Evolutionary conservation across 176 grass and related monocot genomes (phyloP), one percentile per base, ranked within the genome.

Genomic region (Triticum dicoccoides): DNA sequence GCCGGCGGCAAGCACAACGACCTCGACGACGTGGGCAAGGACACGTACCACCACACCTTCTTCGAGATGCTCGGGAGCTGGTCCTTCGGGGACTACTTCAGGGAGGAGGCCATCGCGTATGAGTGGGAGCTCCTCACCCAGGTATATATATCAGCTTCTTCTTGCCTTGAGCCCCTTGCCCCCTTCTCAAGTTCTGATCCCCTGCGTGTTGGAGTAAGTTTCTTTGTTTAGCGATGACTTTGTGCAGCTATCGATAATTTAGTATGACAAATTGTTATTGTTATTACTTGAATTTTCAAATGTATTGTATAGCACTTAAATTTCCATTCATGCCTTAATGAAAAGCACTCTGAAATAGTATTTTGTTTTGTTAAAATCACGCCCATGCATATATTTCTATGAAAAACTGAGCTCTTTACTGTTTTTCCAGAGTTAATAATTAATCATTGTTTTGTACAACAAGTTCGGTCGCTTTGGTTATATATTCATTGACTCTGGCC

Each of bases 1-100:
- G 96, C 96, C 56, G 96, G 93, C 14, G 93, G 93, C 23, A 95
- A 98, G 93, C 93, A 98, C 79, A 98, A 98, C 84, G 96, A 98
- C 61, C 90, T 98, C 20, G 93, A 98, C 83, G 96, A 98, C 63
- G 96, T 98, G 10, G 96, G 96, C 2, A 98, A 98, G 81, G 96
- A 98, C 80, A 95, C 93, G 5, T 98, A 98, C 79, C 96, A 98
- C 74, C 96, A 94, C 65, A 98, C 96, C 79, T 98, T 98, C 90
- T 98, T 98, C 73, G 72, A 75, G 39, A 75, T 75, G 41, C 72
- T 75, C 42, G 72, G 72, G 11, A 75, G 23, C 42, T 75, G 72
- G 72, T 75, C 72, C 11, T 49, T 47, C 42, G 71, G 42, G 0
- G 38, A 75, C 72, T 75, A 75, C 41, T 75, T 75, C 72, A 75